phyloP scores from a whole-genome alignment of 805 yeast genomes.

The Suhomyces pyralidae region DNA sequence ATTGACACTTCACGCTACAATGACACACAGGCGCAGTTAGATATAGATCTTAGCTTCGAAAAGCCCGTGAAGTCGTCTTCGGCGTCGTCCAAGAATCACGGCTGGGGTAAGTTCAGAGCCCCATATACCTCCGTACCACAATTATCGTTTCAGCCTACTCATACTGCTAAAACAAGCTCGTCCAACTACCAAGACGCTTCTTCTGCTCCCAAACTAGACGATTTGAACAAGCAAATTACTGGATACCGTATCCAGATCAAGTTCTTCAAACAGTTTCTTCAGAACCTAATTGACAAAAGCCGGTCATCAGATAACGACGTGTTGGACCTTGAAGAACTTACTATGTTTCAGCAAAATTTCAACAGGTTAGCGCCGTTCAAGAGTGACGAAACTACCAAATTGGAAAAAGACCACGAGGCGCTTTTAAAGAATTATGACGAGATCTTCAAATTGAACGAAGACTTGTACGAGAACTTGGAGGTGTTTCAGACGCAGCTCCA shows the following conservation, averaged over 20 bases:
- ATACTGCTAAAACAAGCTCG: slow-evolving; percentile 3
- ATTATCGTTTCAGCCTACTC: slow-evolving; percentile 4
- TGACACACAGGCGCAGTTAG: slow-evolving; percentile 23
- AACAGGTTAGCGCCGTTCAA: slow-evolving; percentile 10
- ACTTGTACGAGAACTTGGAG: slow-evolving; percentile 35
- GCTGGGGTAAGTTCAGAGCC: slow-evolving; percentile 24
- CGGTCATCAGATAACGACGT: slow-evolving; percentile 1
- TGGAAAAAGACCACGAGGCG: slow-evolving; percentile 19
- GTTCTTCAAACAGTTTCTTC: slow-evolving; percentile 39
- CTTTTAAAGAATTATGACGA: slow-evolving; percentile 31
- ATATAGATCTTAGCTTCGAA: slow-evolving; percentile 18
- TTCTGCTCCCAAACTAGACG: slow-evolving; percentile 23
- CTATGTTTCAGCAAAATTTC: slow-evolving; percentile 17
- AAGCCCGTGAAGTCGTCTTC: slow-evolving; percentile 11
- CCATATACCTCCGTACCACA: slow-evolving; percentile 7
- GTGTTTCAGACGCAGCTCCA: slow-evolving; percentile 30
- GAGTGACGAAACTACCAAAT: slow-evolving; percentile 3
- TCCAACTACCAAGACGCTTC: slow-evolving; percentile 15
- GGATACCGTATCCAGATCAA: slow-evolving; percentile 38
- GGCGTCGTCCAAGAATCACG: background rate
- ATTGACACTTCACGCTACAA: slow-evolving; percentile 13
- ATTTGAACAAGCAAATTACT: slow-evolving; percentile 33
- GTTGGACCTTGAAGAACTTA: slow-evolving; percentile 19
- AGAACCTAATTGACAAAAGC: slow-evolving; percentile 25
- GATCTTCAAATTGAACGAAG: slow-evolving; percentile 34